Base-by-base conservation (phyloP, 306 rosid species). In the Malus asiatica region DNA sequence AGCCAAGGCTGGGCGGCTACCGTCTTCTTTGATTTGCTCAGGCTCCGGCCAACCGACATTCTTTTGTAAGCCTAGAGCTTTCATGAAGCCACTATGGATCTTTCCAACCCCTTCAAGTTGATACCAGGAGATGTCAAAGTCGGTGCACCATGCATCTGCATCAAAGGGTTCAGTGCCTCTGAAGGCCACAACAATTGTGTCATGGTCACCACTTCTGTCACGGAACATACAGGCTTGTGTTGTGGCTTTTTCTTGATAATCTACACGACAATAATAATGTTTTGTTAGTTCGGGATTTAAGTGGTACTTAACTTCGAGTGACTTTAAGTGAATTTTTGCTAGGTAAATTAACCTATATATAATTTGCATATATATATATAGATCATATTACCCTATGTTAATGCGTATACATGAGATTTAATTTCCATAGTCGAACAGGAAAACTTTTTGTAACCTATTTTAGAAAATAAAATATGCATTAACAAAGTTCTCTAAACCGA, bases 51-150 rank as follows among this genome's bases (percentile, higher is more conserved):
- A 93, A 19, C 97, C 96, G 6, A 52, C 11, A 8, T 40, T 53
- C 68, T 78, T 87, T 8, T 84, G 91, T 30, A 91, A 71, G 4
- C 97, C 98, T 8, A 93, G 82, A 27, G 97, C 89, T 71, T 93
- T 93, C 92, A 91, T 88, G 40, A 91, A 93, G 29, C 98, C 97
- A 3, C 93, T 89, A 27, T 91, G 98, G 30, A 89, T 82, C 72
- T 45, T 89, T 30, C 96, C 98, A 1, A 79, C 58, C 2, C 84
- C 87, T 0, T 71, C 67, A 58, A 90, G 80, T 6, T 79, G 89
- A 13, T 93, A 93, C 98, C 98, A 93, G 0, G 97, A 93, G 38
- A 93, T 81, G 81, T 93, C 93, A 4, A 91, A 64, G 80, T 93
- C 93, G 0, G 98, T 78, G 83, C 90, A 84, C 95, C 97, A 93